These are phyloP conservation scores for Ophiostoma novo-ulmi DNA, from an alignment of 2,329 filamentous ascomycete species.

Conservation along the genomic window DNA sequence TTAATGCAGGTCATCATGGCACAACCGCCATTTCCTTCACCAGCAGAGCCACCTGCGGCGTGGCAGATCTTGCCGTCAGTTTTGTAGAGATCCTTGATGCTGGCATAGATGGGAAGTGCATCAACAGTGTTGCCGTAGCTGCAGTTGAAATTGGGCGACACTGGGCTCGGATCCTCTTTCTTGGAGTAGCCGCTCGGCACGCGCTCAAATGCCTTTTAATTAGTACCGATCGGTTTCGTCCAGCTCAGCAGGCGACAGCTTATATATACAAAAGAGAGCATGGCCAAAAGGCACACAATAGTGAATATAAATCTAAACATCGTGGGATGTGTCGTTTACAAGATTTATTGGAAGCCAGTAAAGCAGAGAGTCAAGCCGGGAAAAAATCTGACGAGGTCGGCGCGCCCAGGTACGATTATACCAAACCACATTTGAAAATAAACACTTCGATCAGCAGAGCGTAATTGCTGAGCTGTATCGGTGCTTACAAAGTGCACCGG, in stretches of 20 bases:
- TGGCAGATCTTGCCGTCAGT: conserved; percentile 8
- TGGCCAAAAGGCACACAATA: neutral
- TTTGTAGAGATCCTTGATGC: conserved; percentile 17
- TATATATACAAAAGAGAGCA: neutral
- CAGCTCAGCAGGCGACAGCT: neutral
- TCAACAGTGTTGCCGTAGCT: conserved; percentile 16
- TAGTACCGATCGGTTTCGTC: neutral
- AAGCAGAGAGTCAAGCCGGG: no score
- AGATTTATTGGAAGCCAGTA: no score
- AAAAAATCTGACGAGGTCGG: no score
- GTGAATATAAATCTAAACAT: neutral
- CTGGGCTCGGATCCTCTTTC: neutral
- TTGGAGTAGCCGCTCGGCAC: neutral
- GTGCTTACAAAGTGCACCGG: neutral
- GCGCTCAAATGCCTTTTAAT: neutral
- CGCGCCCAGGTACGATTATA: no score
- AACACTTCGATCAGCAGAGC: neutral
- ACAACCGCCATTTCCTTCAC: conserved; percentile 14
- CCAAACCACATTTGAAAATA: no score
- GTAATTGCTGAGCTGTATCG: neutral
- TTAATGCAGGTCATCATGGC: conserved; percentile 16
- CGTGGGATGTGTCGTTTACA: neutral
- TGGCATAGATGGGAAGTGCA: conserved; percentile 12
- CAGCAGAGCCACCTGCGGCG: conserved; percentile 6
- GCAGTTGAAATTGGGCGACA: conserved; percentile 9